These are phyloP conservation scores for Penicillium rolfsii DNA, from an alignment of 2,329 filamentous ascomycete species.

Conservation along the genomic window DNA sequence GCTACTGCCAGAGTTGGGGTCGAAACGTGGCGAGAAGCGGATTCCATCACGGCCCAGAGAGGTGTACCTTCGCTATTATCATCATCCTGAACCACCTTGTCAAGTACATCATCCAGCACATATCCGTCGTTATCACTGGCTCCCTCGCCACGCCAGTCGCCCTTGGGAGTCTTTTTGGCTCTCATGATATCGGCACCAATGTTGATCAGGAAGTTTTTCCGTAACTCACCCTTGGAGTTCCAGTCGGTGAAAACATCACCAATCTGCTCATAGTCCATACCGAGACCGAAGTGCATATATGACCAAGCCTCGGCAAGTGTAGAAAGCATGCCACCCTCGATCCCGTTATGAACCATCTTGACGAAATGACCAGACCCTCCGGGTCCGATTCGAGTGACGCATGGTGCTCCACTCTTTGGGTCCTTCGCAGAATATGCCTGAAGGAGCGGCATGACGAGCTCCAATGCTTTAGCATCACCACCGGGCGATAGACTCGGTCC, in stretches of 20 bases:
- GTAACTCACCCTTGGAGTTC: constrained; percentile 62
- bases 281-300: constrained; percentile 62
- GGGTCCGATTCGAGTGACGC: constrained; percentile 63
- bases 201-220: constrained; percentile 63
- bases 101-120: constrained; percentile 64
- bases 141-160: constrained; percentile 41
- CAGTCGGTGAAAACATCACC: constrained; percentile 63
- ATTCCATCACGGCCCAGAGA: constrained; percentile 67
- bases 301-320: constrained; percentile 67
- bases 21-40: constrained; percentile 64
- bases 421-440: constrained; percentile 66
- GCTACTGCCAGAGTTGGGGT: constrained; percentile 66
- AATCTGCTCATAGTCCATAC: constrained; percentile 63
- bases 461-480: constrained; percentile 60
- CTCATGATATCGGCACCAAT: constrained; percentile 66
- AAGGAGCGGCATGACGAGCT: constrained; percentile 64
- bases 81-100: constrained; percentile 72
- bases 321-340: constrained; percentile 72
- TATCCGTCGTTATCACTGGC: constrained; percentile 45
- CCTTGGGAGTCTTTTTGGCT: constrained; percentile 50
- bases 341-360: constrained; percentile 77
- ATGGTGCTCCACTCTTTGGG: constrained; percentile 58
- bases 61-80: constrained; percentile 69
- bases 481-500: constrained; percentile 71
- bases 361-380: constrained; percentile 71